Conservation (phyloP, 108 stramenopile species). For the Skeletonema menzelii region DNA sequence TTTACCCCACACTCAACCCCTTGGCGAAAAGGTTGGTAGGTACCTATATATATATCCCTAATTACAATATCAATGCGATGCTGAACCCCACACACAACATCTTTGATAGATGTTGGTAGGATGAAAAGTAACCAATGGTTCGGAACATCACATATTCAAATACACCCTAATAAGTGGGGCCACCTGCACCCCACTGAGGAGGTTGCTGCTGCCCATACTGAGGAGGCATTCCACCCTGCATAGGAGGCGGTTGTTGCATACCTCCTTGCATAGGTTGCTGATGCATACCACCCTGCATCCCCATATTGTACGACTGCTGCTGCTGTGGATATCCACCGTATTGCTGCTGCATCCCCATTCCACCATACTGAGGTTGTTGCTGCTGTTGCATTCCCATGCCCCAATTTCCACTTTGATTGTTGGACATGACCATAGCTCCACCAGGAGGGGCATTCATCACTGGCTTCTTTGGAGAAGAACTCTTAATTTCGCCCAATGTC, state of each 20-base stretch:
- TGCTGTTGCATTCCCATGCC: constrained; percentile 55
- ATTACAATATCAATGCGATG: not conserved
- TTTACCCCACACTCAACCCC: constrained; percentile 3
- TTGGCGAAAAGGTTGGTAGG: constrained; percentile 3
- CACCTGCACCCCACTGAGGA: constrained; percentile 33
- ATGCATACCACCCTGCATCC: constrained; percentile 18
- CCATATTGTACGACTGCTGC: constrained; percentile 32
- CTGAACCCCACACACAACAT: constrained; percentile 25
- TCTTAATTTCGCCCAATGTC: constrained; percentile 49
- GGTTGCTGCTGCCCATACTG: constrained; percentile 63
- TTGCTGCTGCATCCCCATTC: constrained; percentile 28
- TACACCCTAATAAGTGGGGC: constrained; percentile 17
- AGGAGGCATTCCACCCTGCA: constrained; percentile 39
- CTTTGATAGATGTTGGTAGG: constrained; percentile 13
- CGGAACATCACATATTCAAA: not conserved
- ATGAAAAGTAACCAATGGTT: constrained; percentile 4
- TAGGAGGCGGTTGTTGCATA: not conserved
- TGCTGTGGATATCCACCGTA: constrained; percentile 11
- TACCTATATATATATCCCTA: not conserved
- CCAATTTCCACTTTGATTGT: constrained; percentile 68
- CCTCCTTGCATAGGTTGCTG: constrained; percentile 44
- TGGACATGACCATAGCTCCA: constrained; percentile 67
- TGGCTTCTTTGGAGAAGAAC: constrained; percentile 31
- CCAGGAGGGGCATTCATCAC: constrained; percentile 51
- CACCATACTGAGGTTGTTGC: constrained; percentile 40